Conservation (phyloP, 139 green algal species). For the Desmodesmus armatus region DNA sequence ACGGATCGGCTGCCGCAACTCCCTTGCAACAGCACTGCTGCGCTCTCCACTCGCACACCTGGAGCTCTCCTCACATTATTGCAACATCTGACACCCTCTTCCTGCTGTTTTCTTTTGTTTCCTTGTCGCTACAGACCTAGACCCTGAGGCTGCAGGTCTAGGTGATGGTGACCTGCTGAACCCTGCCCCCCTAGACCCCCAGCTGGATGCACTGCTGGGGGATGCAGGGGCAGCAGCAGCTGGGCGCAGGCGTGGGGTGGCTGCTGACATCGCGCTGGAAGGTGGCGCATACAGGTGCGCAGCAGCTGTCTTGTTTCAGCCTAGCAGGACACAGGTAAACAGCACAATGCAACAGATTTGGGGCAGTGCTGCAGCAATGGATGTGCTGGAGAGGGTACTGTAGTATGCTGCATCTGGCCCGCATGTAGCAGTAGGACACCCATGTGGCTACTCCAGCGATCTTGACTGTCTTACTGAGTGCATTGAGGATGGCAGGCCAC, state of each 20-base stretch:
- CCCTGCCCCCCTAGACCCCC: slow-evolving; percentile 21
- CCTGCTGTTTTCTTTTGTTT: background rate
- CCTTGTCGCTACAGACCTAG: slow-evolving; percentile 42
- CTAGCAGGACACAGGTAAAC: no score
- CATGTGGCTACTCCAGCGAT: no score
- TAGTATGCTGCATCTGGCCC: no score
- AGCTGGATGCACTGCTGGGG: slow-evolving; percentile 35
- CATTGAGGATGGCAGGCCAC: no score
- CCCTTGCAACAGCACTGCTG: background rate
- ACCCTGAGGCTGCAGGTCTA: slow-evolving; percentile 45
- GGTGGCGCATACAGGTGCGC: no score
- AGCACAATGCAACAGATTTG: no score
- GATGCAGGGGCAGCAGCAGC: background rate
- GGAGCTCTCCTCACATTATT: background rate
- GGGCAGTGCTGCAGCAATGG: no score
- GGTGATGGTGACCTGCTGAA: slow-evolving; percentile 17
- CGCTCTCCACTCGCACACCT: background rate
- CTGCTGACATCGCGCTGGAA: slow-evolving; percentile 52
- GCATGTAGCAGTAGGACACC: no score
- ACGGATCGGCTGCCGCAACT: background rate
- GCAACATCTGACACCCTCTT: background rate
- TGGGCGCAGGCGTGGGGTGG: slow-evolving; percentile 23
- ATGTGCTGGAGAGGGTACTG: no score
- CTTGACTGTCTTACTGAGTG: no score
- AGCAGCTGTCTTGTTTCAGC: no score